Base-by-base conservation (phyloP, 306 rosid species). In the Prunus kanzakura region DNA sequence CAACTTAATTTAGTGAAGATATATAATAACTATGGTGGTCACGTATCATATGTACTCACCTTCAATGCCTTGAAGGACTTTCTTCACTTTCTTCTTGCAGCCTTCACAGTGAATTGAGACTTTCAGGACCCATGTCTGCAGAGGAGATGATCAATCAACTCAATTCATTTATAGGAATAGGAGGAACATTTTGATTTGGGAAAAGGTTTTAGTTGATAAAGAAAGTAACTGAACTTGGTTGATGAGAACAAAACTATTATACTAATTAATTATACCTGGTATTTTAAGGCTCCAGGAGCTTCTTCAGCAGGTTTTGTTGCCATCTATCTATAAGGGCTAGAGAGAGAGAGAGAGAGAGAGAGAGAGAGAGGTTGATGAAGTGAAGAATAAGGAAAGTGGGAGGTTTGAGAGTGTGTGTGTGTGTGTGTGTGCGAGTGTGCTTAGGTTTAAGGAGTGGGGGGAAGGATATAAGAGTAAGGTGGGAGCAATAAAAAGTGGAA, bases 81-180 rank as follows among this genome's bases (percentile, higher is more conserved):
- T 92, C 90, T 86, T 91, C 78, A 91, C 94, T 73, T 90, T 94
- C 86, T 71, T 90, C 78, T 83, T 90, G 86, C 98, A 94, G 65
- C 96, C 98, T 63, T 88, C 97, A 50, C 98, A 94, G 85, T 94
- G 98, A 82, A 94, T 90, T 7, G 90, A 87, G 77, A 94, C 98
- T 84, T 70, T 94, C 84, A 94, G 78, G 49, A 84, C 88, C 98
- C 96, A 91, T 38, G 88, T 94, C 98, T 91, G 86, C 0, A 52
- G 61, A 66, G 18, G 19, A 57, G 77, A 73, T 25, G 58, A 72
- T 58, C 56, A 23, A 4, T 41, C 16, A 38, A 38, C 43, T 6
- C 43, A 38, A 38, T 38, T 32, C 38, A 32, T 32, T 32, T 38
- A 7, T 38, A 38, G 43, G 43, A 38, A 7, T 38, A 38, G 43